Evolutionary conservation across 805 yeast species (phyloP).

Genomic region (Zygotorulaspora florentina): DNA sequence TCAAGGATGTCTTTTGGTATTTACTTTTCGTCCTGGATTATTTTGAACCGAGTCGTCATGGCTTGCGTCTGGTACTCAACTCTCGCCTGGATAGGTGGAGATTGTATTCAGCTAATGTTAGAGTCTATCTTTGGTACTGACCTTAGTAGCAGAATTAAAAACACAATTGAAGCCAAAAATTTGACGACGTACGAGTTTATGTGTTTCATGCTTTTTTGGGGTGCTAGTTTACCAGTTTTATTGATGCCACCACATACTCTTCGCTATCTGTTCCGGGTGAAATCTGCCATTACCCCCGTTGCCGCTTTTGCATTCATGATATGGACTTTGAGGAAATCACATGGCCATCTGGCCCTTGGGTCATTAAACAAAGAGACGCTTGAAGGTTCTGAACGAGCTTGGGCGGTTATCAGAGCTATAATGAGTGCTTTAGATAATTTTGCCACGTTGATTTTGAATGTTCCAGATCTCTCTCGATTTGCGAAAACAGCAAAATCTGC

Average conservation of each 20-base stretch:
- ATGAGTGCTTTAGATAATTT: slow-evolving; percentile 84
- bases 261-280: slow-evolving; percentile 78
- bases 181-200: slow-evolving; percentile 69
- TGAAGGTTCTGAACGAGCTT: slow-evolving; percentile 48
- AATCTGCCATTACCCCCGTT: slow-evolving; percentile 72
- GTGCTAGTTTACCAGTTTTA: slow-evolving; percentile 70
- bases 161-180: slow-evolving; percentile 53
- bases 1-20: slow-evolving; percentile 82
- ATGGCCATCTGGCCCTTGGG: slow-evolving; percentile 46
- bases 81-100: slow-evolving; percentile 81
- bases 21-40: slow-evolving; percentile 85
- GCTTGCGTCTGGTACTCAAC: slow-evolving; percentile 87
- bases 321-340: slow-evolving; percentile 79
- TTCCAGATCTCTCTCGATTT: slow-evolving; percentile 86
- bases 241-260: slow-evolving; percentile 81
- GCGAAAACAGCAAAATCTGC: slow-evolving; percentile 54
- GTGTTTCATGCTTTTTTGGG: slow-evolving; percentile 79
- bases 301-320: slow-evolving; percentile 81
- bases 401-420: slow-evolving; percentile 76
- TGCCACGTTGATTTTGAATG: slow-evolving; percentile 82
- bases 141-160: slow-evolving; percentile 57
- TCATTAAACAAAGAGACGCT: slow-evolving; percentile 18
- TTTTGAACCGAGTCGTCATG: slow-evolving; percentile 84
- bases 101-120: slow-evolving; percentile 77
- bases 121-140: slow-evolving; percentile 70